Evolutionary conservation across 371 early-diverging fungal species (phyloP), one percentile per base, ranked within the genome.

Genomic region (Circinella minor): DNA sequence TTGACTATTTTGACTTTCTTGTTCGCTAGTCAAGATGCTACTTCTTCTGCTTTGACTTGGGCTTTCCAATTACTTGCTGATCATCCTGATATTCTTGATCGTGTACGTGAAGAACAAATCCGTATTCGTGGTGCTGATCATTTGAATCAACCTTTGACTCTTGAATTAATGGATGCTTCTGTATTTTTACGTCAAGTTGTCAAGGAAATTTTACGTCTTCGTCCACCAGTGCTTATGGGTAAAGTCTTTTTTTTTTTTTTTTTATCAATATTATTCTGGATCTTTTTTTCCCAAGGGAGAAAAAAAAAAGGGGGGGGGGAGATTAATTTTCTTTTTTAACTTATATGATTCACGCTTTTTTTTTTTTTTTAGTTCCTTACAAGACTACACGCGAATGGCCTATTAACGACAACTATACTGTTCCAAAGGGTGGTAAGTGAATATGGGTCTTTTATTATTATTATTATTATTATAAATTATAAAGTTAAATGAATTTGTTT

Each of bases 21-120:
- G 61, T 85, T 85, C 57, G 85, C 85, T 36, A 81, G 81, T 67
- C 85, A 85, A 65, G 85, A 85, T 68, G 85, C 85, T 66, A 85
- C 85, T 18, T 82, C 85, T 15, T 85, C 85, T 46, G 85, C 82
- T 63, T 67, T 85, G 61, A 85, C 85, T 20, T 85, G 85, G 85
- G 80, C 81, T 36, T 85, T 80, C 76, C 85, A 85, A 69, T 70
- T 85, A 4, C 70, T 79, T 17, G 85, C 85, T 60, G 85, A 85
- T 68, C 81, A 85, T 47, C 82, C 85, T 37, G 82, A 85, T 54
- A 81, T 85, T 0, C 73, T 85, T 20, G 73, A 78, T 57, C 73
- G 75, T 63, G 76, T 85, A 4, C 81, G 81, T 39, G 70, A 75
- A 61, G 85, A 85, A 63, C 85, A 85, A 65, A 66, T 75, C 7